A percentile compares a stretch with the other conserved stretches of the same genome.
phyloP scores from a whole-genome alignment of 495 filamentous ascomycete species.

The Aspergillus campestris region DNA sequence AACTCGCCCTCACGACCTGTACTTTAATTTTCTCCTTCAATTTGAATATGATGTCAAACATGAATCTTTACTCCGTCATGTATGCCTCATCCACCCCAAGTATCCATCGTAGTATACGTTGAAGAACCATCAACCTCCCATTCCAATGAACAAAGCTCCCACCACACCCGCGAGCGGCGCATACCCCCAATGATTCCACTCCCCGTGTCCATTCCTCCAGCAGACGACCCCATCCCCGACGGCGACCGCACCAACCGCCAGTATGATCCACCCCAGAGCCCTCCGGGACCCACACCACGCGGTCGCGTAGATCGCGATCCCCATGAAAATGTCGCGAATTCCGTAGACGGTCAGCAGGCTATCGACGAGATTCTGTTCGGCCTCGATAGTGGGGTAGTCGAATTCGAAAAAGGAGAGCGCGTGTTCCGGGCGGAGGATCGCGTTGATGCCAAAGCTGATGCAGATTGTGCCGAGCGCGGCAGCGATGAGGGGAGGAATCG shows the following conservation, averaged over 20 bases:
- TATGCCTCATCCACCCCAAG: too few species aligned
- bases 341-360: conserved; percentile 42
- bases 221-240: conserved; percentile 40
- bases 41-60: too few species aligned
- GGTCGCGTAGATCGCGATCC: conserved; percentile 33
- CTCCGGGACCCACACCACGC: conserved; percentile 29
- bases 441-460: conserved; percentile 42
- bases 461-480: conserved; percentile 34
- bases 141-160: conserved; percentile 23
- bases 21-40: too few species aligned
- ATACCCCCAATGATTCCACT: conserved; percentile 51
- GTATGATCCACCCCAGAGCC: conserved; percentile 37
- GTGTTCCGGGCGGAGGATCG: conserved; percentile 31
- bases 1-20: too few species aligned
- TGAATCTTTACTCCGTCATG: too few species aligned
- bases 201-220: conserved; percentile 30
- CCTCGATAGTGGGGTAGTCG: conserved; percentile 17
- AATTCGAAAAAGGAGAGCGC: conserved; percentile 43
- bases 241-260: conserved; percentile 36
- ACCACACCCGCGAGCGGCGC: conserved; percentile 32
- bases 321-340: conserved; percentile 46
- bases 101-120: neutral
- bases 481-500: too few species aligned
- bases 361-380: conserved; percentile 28
- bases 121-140: conserved; percentile 8